Conservation (phyloP, 371 early-diverging fungal species). For the Rhizomucor miehei region DNA sequence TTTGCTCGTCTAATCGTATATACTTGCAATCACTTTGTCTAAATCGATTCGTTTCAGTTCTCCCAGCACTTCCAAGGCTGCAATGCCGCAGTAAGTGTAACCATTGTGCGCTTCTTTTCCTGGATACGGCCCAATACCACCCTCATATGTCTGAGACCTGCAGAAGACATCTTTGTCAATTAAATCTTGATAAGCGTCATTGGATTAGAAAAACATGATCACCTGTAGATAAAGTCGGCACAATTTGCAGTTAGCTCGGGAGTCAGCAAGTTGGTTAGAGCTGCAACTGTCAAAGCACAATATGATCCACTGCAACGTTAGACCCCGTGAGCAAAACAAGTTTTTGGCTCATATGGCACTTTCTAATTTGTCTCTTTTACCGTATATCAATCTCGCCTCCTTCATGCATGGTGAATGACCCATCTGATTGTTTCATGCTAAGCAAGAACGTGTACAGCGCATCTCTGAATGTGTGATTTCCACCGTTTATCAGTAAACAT, state of each 20-base stretch:
- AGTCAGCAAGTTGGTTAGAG: conserved; percentile 75
- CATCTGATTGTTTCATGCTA: conserved; percentile 84
- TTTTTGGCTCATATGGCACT: not conserved
- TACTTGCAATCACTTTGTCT: conserved; percentile 53
- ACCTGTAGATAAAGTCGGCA: conserved; percentile 69
- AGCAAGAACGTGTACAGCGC: conserved; percentile 72
- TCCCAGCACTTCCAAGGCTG: conserved; percentile 81
- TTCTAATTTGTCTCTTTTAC: conserved; percentile 7
- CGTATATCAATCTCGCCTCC: conserved; percentile 95
- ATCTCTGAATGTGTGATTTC: conserved; percentile 31
- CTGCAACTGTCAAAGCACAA: conserved; percentile 84
- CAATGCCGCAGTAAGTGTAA: conserved; percentile 94
- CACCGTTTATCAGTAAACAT: not conserved
- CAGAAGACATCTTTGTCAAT: not conserved
- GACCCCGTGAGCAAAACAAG: no score
- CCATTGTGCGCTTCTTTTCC: conserved; percentile 97
- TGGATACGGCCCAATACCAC: conserved; percentile 89
- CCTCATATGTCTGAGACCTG: conserved; percentile 89
- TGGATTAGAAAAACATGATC: no score
- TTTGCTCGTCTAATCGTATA: not conserved
- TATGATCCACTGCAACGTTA: conserved; percentile 69
- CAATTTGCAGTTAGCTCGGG: conserved; percentile 71
- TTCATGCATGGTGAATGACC: conserved; percentile 87
- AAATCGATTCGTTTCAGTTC: conserved; percentile 59
- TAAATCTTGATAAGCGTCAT: not conserved